Conservation (phyloP, 1,284 basidiomycete genomes). For the Meripilus lineatus region DNA sequence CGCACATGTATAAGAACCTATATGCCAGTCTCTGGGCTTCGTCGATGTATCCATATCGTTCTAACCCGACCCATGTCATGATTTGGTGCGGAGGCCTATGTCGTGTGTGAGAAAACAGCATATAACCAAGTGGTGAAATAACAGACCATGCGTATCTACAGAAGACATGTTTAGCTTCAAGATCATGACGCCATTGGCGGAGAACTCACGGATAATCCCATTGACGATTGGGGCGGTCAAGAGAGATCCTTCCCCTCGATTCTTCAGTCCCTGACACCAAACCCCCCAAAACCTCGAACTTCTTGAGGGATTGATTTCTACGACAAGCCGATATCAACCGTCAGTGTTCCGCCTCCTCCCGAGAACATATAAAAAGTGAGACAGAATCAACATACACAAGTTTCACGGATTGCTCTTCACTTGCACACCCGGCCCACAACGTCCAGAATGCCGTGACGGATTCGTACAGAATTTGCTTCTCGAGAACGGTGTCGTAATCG, state of each 20-base stretch:
- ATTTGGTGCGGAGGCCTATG: slow-evolving; percentile 94
- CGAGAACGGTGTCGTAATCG: slow-evolving; percentile 91
- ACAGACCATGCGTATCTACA: slow-evolving; percentile 60
- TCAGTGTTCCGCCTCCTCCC: slow-evolving; percentile 8
- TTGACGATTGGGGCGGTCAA: slow-evolving; percentile 97
- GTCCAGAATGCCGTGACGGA: slow-evolving; percentile 95
- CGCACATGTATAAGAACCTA: slow-evolving; percentile 93
- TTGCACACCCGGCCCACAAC: slow-evolving; percentile 96
- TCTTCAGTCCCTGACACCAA: slow-evolving; percentile 96
- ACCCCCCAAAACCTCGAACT: slow-evolving; percentile 97
- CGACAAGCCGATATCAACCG: slow-evolving; percentile 14
- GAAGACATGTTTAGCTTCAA: slow-evolving; percentile 11
- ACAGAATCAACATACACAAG: slow-evolving; percentile 64
- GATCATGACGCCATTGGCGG: too few species aligned
- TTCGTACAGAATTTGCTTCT: slow-evolving; percentile 92
- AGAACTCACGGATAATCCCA: slow-evolving; percentile 90
- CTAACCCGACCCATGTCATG: slow-evolving; percentile 95
- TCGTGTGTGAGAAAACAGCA: slow-evolving; percentile 6
- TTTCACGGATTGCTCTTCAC: slow-evolving; percentile 90
- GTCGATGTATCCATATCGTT: slow-evolving; percentile 92
- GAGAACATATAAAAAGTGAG: slow-evolving; percentile 7
- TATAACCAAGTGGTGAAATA: slow-evolving; percentile 2
- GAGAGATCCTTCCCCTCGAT: slow-evolving; percentile 90
- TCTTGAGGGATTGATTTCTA: slow-evolving; percentile 77
- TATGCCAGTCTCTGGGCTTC: slow-evolving; percentile 94